Evolutionary conservation across 164 flowering plant genomes (phyloP).

Genomic region (Piper betle): DNA sequence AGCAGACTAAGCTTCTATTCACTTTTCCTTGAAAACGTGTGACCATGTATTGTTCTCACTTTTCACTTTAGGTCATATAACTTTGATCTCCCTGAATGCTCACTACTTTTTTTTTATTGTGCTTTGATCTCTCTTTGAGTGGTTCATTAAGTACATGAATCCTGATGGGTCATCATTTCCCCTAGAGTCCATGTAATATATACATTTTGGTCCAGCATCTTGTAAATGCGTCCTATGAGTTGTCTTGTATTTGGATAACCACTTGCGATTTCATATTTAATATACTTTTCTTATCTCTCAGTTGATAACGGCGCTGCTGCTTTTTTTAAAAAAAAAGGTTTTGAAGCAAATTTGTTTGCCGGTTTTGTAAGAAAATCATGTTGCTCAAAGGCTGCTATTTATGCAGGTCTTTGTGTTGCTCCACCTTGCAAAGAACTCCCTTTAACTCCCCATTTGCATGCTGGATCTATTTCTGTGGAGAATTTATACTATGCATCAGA

Average conservation of each 20-base stretch:
- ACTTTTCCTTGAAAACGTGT: background rate
- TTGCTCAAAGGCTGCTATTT: background rate
- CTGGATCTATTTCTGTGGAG: slow-evolving; percentile 16
- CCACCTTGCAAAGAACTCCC: slow-evolving; percentile 30
- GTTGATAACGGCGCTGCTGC: background rate
- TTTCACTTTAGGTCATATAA: background rate
- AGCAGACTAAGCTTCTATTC: no score
- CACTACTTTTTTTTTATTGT: background rate
- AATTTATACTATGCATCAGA: slow-evolving; percentile 28
- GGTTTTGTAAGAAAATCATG: background rate
- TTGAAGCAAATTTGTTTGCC: background rate
- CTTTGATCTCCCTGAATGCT: background rate
- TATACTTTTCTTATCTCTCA: background rate
- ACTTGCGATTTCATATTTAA: no score
- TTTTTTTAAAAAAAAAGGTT: no score
- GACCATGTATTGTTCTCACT: no score
- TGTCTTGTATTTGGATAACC: no score
- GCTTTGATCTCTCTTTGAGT: background rate
- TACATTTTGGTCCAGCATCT: no score
- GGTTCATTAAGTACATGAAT: background rate
- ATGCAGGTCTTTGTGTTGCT: slow-evolving; percentile 26
- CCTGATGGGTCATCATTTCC: background rate
- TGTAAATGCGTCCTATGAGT: no score
- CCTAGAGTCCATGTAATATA: no score
- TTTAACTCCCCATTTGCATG: slow-evolving; percentile 16